Evolutionary conservation across 495 filamentous ascomycete species (phyloP), one percentile per base, ranked within the genome.

Genomic region (Aspergillus taichungensis): DNA sequence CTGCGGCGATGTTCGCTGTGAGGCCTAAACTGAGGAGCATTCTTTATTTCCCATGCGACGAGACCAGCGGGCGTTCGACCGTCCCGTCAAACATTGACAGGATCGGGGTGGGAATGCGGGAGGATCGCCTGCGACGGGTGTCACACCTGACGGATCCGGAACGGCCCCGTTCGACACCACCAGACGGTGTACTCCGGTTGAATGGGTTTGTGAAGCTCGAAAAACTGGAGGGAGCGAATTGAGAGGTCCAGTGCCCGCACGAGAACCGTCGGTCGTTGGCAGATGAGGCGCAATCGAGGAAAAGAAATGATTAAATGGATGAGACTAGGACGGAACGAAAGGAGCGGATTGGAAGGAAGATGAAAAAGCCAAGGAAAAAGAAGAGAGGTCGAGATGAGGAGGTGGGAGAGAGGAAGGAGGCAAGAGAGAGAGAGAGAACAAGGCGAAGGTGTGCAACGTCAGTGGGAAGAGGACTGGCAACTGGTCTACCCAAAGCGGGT

Each of bases 1-100:
- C 69, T 54, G 72, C 73, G 52, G 72, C 73, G 42, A 69, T 73
- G 56, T 75, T 66, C 52, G 73, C 73, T 55, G 74, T 67, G 45
- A 77, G 61, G 47, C 70, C 68, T 53, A 76, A 65, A 55, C 67
- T 71, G 45, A 71, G 58, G 42, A 69, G 53, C 69, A 71, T 73
- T 59, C 49, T 63, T 44, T 24, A 24, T 24, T 52, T 32, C 35
- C 33, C 30, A 37, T 38, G 34, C 46, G 40, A 45, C 36, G 42
- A 41, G 38, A 42, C 34, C 13, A 43, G 24, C 37, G 41, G 41
- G 40, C 42, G 43, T 33, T 31, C 10, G 30, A 40, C 32, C 33
- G 45, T 30, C 49, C 42, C 47, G 30, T 18, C 31, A 33, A 50
- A 14, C 55, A 58, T 58, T 46, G 51, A 52, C 46, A 36, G 43